These are phyloP conservation scores for Pseudocercospora macadamiae DNA, from an alignment of 2,329 filamentous ascomycete genomes.

Conservation along the genomic window DNA sequence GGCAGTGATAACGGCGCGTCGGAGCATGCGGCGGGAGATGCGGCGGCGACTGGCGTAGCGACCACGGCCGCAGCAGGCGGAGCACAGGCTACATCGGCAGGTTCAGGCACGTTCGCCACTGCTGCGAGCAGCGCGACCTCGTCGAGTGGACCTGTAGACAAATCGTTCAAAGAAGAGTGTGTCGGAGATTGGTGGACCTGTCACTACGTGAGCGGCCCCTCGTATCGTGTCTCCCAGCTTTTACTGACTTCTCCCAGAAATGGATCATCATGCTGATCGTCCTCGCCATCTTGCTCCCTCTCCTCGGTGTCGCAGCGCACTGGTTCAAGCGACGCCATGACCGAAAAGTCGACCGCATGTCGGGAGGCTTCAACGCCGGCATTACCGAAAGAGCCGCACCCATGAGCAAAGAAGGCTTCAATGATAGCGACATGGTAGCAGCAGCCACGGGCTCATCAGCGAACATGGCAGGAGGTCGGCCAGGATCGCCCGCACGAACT, in stretches of 20 bases:
- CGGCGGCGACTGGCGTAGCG: conserved; percentile 8
- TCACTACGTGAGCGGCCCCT: conserved; percentile 28
- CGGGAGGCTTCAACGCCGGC: conserved; percentile 40
- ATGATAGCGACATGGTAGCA: conserved; percentile 14
- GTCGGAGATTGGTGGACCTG: conserved; percentile 31
- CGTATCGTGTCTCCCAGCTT: neutral
- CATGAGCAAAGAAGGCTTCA: conserved; percentile 17
- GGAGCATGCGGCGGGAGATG: conserved; percentile 30
- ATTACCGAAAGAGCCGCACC: conserved; percentile 38
- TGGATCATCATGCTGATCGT: conserved; percentile 84
- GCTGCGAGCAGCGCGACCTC: neutral
- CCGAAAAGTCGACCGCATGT: conserved; percentile 62
- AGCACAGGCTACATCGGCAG: neutral
- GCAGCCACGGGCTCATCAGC: conserved; percentile 4
- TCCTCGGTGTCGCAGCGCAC: conserved; percentile 68
- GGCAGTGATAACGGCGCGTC: conserved; percentile 46
- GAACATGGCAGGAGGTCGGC: neutral
- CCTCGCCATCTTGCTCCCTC: conserved; percentile 68
- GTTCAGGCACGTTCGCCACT: conserved; percentile 5
- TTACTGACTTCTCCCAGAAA: conserved; percentile 43
- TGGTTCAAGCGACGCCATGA: conserved; percentile 75
- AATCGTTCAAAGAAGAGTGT: conserved; percentile 5
- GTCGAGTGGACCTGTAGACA: neutral
- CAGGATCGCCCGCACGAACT: conserved; percentile 32
- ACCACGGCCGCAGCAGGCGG: conserved; percentile 17